Evolutionary conservation across 805 yeast genomes (phyloP), one percentile per base, ranked within the genome.

Genomic region (Ogataea populi-albae): DNA sequence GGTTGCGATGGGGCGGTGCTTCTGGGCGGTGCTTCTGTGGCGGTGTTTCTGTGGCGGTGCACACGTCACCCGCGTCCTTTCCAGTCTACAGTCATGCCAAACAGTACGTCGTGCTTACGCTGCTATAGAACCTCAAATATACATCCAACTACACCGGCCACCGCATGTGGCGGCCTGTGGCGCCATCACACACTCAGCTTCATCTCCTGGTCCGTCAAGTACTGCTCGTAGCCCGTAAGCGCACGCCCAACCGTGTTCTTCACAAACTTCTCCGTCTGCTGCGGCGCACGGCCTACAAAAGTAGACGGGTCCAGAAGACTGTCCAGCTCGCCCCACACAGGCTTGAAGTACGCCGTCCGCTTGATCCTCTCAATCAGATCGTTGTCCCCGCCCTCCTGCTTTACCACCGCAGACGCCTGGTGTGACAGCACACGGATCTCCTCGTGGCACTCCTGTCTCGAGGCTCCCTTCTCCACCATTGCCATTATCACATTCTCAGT

Each of bases 401-500:
- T 93, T 40, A 93, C 98, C 43, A 89, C 96, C 34, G 86, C 89
- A 42, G 95, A 89, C 9, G 98, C 98, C 70, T 93, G 91, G 64
- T 93, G 98, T 9, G 96, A 86, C 42, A 93, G 74, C 20, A 93
- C 98, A 67, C 98, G 81, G 67, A 93, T 89, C 67, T 85, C 84
- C 71, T 93, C 98, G 66, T 93, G 98, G 58, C 96, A 91, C 40
- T 91, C 96, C 73, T 93, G 98, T 76, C 98, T 84, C 21, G 95
- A 88, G 21, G 86, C 98, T 53, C 98, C 98, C 62, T 83, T 82
- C 67, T 88, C 95, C 40, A 93, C 98, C 97, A 93, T 93, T 35
- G 98, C 98, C 98, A 93, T 93, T 64, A 93, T 93, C 64, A 93
- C 77, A 68, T 93, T 93, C 70, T 93, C 98, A 40, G 98, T 93